A percentile compares a stretch with the other conserved stretches of the same genome.
Conservation (phyloP, 2,329 filamentous ascomycete genomes). For the Verticillium isaacii region DNA sequence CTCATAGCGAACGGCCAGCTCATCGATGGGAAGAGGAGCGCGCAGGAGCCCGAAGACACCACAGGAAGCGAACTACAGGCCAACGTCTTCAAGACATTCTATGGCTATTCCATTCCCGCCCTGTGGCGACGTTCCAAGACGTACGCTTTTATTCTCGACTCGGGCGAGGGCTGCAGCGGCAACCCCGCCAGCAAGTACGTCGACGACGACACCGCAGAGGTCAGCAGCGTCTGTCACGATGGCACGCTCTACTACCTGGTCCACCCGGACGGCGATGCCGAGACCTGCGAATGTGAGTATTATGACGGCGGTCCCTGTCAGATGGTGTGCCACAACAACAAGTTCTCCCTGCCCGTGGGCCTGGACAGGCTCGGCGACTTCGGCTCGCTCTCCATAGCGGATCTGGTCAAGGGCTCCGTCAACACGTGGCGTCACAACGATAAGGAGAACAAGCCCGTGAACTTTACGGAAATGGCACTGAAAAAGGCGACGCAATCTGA, state of each 20-base stretch:
- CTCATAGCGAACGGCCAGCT: slow-evolving; percentile 23
- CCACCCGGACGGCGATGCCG: slow-evolving; percentile 16
- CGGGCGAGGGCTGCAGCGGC: slow-evolving; percentile 20
- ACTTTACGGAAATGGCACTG: slow-evolving; percentile 5
- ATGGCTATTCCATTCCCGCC: slow-evolving; percentile 23
- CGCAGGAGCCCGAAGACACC: not conserved
- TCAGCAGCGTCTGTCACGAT: slow-evolving; percentile 20
- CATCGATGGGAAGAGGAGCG: slow-evolving; percentile 11
- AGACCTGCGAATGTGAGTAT: not conserved
- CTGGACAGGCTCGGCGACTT: slow-evolving; percentile 20
- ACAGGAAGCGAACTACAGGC: slow-evolving; percentile 3
- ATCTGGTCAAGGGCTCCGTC: slow-evolving; percentile 18
- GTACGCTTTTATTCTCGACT: slow-evolving; percentile 26
- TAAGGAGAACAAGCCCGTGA: slow-evolving; percentile 20
- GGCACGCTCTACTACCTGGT: slow-evolving; percentile 25
- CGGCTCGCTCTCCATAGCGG: slow-evolving; percentile 18
- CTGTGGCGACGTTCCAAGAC: slow-evolving; percentile 21
- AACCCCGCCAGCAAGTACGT: slow-evolving; percentile 18
- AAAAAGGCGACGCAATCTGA: not conserved
- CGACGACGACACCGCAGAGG: slow-evolving; percentile 13
- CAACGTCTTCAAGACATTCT: slow-evolving; percentile 20
- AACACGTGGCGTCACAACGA: slow-evolving; percentile 22
- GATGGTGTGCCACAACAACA: slow-evolving; percentile 11
- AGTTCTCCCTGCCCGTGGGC: slow-evolving; percentile 23
- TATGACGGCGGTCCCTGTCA: slow-evolving; percentile 6